Evolutionary conservation across 2,329 filamentous ascomycete genomes (phyloP), one percentile per base, ranked within the genome.

Genomic region (Coccinonectria pachysandricola): DNA sequence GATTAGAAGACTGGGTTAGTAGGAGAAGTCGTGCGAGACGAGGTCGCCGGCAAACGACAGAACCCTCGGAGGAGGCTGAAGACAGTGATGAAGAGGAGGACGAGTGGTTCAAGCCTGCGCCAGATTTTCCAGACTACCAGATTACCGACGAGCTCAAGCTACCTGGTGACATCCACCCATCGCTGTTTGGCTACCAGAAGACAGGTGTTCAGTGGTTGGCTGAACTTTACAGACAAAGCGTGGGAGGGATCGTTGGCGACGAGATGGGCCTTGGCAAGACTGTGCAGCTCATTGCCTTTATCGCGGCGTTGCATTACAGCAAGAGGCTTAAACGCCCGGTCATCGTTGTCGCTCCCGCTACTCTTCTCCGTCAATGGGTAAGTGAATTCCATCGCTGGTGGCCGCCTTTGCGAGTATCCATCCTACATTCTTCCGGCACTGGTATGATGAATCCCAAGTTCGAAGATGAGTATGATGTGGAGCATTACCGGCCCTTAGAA

Each of bases 221-320:
- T 52, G 88, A 98, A 52, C 63, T 98, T 3, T 88, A 93, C 50
- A 75, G 77, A 30, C 86, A 95, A 50, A 73, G 80, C 34, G 86
- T 94, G 5, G 91, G 91, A 13, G 91, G 91, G 3, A 96, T 98
- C 28, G 71, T 98, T 19, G 91, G 88, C 5, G 91, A 98, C 48
- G 91, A 98, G 54, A 98, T 98, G 91, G 91, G 92, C 1, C 61
- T 98, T n/a, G 91, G 91, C 4, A 98, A 98, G 59, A 98, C 91
- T 4, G 69, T 75, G 2, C 71, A 75, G 43, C 46, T 72, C 15
- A 75, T 76, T 26, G 77, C 85, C 0, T 93, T 93, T 43, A 64
- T 98, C 24, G 87, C 91, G 3, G 84, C 85, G 3, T 60, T 98
- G 7, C 91, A 98, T 50, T 87, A 95, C 54, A 96, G 86, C 56